Evolutionary conservation across 208 protist genomes (phyloP).

Genomic region (Lotmaria passim): DNA sequence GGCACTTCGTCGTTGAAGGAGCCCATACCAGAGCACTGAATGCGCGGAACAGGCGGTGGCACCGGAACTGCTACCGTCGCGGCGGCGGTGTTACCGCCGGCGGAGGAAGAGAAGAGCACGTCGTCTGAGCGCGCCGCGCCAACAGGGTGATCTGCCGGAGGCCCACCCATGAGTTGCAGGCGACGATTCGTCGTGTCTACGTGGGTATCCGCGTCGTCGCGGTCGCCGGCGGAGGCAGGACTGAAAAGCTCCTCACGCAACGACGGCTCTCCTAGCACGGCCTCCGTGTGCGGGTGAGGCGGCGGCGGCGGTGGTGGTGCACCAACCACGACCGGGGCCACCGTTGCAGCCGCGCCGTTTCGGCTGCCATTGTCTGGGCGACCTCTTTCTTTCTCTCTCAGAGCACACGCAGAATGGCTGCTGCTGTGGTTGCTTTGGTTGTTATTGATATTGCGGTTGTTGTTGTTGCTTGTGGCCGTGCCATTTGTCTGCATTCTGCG

Average conservation of each 20-base stretch:
- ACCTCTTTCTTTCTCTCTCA: no score
- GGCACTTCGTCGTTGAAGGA: background rate
- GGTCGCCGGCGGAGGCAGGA: conserved; percentile 17
- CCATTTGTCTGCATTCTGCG: no score
- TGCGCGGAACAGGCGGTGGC: background rate
- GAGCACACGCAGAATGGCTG: no score
- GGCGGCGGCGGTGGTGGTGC: background rate
- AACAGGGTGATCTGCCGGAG: background rate
- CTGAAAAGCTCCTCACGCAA: conserved; percentile 8
- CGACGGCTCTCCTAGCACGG: background rate
- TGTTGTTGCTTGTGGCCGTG: background rate
- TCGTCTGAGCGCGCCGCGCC: conserved; percentile 6
- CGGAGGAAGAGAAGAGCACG: conserved; percentile 8
- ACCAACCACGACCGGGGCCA: background rate
- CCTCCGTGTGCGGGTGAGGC: background rate
- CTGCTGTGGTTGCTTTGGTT: background rate
- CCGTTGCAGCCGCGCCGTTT: background rate
- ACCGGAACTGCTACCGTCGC: background rate
- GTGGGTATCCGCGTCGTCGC: background rate
- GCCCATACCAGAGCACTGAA: conserved; percentile 10
- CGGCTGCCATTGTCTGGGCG: no score
- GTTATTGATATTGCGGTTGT: background rate
- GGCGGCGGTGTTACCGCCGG: background rate
- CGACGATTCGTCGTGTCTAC: background rate
- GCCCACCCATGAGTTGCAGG: background rate